phyloP scores from a whole-genome alignment of 441 rosid genomes.

The Populus hybrid region DNA sequence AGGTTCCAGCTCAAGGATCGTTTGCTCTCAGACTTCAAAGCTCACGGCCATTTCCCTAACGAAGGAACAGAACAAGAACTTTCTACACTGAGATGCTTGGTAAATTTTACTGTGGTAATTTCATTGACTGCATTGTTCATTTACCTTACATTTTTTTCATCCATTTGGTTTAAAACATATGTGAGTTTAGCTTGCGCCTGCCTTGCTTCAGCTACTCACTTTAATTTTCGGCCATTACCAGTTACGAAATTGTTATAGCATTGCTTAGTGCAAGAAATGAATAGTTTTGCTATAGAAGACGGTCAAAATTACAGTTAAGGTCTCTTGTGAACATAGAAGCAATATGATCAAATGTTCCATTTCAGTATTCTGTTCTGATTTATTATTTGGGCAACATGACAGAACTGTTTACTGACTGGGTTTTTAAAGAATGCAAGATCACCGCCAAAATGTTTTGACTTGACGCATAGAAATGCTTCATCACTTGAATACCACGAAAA shows the following conservation, averaged over 20 bases:
- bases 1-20: slow-evolving; percentile 66
- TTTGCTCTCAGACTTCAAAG: slow-evolving; percentile 60
- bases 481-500: neutral
- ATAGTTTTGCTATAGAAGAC: slow-evolving; percentile 24
- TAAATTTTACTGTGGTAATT: slow-evolving; percentile 49
- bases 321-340: slow-evolving; percentile 4
- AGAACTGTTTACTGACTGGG: neutral
- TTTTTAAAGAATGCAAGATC: neutral
- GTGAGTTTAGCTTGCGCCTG: slow-evolving; percentile 58
- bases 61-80: slow-evolving; percentile 58
- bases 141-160: slow-evolving; percentile 63
- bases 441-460: neutral
- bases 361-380: neutral
- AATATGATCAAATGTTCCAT: neutral
- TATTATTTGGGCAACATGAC: neutral
- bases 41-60: slow-evolving; percentile 61
- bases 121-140: slow-evolving; percentile 53
- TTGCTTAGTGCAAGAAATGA: slow-evolving; percentile 22
- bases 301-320: slow-evolving; percentile 8
- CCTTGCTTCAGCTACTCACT: slow-evolving; percentile 54
- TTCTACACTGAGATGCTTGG: slow-evolving; percentile 53
- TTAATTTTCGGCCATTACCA: slow-evolving; percentile 50
- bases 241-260: slow-evolving; percentile 29
- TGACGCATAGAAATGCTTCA: neutral
- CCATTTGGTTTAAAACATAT: slow-evolving; percentile 57